These are phyloP conservation scores for Anastatica hierochuntica DNA, from an alignment of 345 rosid species.

Conservation along the genomic window DNA sequence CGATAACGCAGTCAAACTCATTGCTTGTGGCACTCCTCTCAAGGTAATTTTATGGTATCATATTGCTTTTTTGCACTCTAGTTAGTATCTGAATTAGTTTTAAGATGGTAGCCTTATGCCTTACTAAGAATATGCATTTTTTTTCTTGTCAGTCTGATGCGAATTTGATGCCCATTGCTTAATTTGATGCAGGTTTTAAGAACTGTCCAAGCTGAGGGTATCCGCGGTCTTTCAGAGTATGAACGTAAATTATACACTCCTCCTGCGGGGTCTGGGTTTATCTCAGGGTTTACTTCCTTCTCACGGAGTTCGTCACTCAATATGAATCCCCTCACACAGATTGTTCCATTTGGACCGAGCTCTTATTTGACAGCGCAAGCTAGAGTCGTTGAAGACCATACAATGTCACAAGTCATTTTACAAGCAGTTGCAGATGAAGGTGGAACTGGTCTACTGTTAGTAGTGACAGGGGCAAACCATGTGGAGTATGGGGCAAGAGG, in stretches of 20 bases:
- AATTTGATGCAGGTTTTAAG: constrained; percentile 50
- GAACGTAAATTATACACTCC: constrained; percentile 73
- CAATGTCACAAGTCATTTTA: constrained; percentile 68
- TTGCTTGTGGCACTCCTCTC: constrained; percentile 88
- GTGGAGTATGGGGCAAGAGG: constrained; percentile 77
- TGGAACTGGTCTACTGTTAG: constrained; percentile 63
- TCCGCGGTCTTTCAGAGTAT: constrained; percentile 71
- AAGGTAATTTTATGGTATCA: constrained; percentile 47
- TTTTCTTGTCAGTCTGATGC: background rate
- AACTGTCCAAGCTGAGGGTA: constrained; percentile 90
- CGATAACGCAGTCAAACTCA: constrained; percentile 49
- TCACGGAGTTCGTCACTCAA: constrained; percentile 55
- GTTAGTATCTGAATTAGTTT: no score
- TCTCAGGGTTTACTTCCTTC: constrained; percentile 69
- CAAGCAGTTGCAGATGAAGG: constrained; percentile 44
- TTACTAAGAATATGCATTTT: no score
- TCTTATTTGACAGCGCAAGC: constrained; percentile 83
- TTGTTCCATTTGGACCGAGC: constrained; percentile 74
- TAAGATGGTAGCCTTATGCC: no score
- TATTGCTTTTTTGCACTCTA: no score
- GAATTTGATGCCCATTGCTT: background rate
- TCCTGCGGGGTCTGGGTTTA: constrained; percentile 89
- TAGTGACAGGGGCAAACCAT: constrained; percentile 79
- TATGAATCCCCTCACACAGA: constrained; percentile 37
- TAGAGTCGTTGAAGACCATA: constrained; percentile 78